Evolutionary conservation across 345 rosid genomes (phyloP).

Genomic region (Pugionium cornutum): DNA sequence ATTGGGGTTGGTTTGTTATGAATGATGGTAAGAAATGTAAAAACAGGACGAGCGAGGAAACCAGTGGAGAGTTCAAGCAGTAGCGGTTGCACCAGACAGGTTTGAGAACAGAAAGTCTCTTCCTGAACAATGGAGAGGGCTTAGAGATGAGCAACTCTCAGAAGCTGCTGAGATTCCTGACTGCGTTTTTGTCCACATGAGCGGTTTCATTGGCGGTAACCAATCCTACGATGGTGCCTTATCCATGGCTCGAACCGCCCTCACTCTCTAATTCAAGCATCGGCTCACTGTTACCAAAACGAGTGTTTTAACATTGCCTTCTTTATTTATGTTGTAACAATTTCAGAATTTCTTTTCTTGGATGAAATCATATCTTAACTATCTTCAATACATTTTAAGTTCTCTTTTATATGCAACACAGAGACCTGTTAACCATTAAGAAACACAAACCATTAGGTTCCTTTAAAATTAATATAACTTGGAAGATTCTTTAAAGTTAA

Average conservation of each 20-base stretch:
- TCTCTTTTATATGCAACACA: no score
- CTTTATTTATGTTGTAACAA: neutral
- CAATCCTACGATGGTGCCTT: constrained; percentile 65
- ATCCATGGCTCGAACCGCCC: constrained; percentile 70
- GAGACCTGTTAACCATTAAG: no score
- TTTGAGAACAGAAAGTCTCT: constrained; percentile 91
- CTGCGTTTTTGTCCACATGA: constrained; percentile 89
- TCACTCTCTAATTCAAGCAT: constrained; percentile 31
- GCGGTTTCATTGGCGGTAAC: constrained; percentile 86
- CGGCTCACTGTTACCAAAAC: neutral
- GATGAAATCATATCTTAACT: constrained; percentile 1
- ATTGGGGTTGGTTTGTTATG: no score
- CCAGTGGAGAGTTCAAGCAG: constrained; percentile 86
- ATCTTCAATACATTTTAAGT: neutral
- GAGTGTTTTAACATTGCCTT: constrained; percentile 8
- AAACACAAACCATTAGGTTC: no score
- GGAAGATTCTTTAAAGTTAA: constrained; percentile 54
- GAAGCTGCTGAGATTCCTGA: constrained; percentile 64
- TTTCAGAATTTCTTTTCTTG: neutral
- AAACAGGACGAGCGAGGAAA: constrained; percentile 76
- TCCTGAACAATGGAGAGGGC: constrained; percentile 89
- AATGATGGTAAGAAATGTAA: constrained; percentile 10
- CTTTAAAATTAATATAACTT: neutral
- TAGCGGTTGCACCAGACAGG: constrained; percentile 78
- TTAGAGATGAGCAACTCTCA: constrained; percentile 76